Conservation (phyloP, 2,329 filamentous ascomycete species). For the Pseudocercospora macadamiae region DNA sequence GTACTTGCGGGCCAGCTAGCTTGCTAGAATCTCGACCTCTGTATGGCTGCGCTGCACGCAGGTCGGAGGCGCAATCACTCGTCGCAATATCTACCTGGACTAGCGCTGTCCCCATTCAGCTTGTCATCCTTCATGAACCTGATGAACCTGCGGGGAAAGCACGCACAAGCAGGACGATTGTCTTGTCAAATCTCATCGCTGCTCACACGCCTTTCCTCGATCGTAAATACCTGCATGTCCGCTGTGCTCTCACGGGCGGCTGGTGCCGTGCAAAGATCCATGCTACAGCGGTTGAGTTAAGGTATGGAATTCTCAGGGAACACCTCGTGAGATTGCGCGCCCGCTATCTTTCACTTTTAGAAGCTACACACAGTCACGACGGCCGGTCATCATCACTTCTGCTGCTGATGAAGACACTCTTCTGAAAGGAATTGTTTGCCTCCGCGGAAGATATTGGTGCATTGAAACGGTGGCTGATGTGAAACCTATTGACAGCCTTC, state of each 20-base stretch:
- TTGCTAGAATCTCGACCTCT: background rate
- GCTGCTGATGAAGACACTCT: background rate
- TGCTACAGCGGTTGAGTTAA: too few species aligned
- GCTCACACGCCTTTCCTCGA: background rate
- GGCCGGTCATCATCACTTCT: background rate
- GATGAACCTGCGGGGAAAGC: slow-evolving; percentile 6
- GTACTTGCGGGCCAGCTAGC: background rate
- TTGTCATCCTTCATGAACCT: slow-evolving; percentile 6
- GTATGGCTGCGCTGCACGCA: background rate
- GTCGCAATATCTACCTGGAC: background rate
- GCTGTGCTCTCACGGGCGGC: background rate
- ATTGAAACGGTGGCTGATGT: too few species aligned
- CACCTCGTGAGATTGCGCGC: background rate
- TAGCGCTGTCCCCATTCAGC: slow-evolving; percentile 2
- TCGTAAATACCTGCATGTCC: background rate
- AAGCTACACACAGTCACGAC: background rate
- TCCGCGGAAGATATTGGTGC: too few species aligned
- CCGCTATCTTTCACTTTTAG: background rate
- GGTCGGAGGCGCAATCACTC: background rate
- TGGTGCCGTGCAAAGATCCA: background rate
- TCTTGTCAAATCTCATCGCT: background rate
- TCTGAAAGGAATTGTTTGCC: too few species aligned
- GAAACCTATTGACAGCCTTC: too few species aligned
- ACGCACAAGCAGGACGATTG: background rate
- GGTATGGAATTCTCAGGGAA: too few species aligned